Base-by-base conservation (phyloP, 2,329 filamentous ascomycete species). In the Claviceps cyperi region DNA sequence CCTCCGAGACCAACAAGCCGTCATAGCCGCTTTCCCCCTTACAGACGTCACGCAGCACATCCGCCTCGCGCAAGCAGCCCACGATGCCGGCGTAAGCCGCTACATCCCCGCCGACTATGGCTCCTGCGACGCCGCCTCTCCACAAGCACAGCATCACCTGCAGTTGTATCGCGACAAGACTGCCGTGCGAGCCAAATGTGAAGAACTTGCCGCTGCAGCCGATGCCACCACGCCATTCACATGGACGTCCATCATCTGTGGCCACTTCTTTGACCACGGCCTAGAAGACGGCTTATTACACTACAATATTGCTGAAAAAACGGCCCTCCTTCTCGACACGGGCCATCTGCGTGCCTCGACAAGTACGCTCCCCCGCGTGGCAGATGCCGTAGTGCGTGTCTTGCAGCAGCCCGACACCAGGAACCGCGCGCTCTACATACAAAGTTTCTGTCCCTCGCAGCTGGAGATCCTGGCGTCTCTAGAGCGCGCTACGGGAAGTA, bases 101-200 rank as follows among this genome's bases (percentile, higher is more conserved):
- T 81, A 80, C 64, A 68, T 84, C 40, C 78, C 80, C 2, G 75
- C 75, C 14, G 80, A 84, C 55, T 84, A 74, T 52, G 69, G 68
- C 36, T 59, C 61, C 54, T 66, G 64, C 47, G 65, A 67, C 52
- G 63, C 65, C 1, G 57, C 59, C 43, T 60, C 57, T n/a, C 63
- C 63, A 24, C 62, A 69, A 55, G 58, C 63, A 0, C 62, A 61
- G 52, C 57, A 59, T 21, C 52, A 63, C 2, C 52, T 67, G 19
- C 58, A 59, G 50, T 56, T 67, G 1, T 67, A 67, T 50, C 59
- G 63, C 13, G 62, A 64, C 48, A 67, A 67, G 58, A 58, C 60
- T 11, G 49, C 55, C 8, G 64, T 67, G 38, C 59, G 64, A 36
- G 52, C 56, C 17, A 60, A 53, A 46, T 64, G 62, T 43, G 60